phyloP scores from a whole-genome alignment of 805 yeast species.

The Kuraishia piskuri region DNA sequence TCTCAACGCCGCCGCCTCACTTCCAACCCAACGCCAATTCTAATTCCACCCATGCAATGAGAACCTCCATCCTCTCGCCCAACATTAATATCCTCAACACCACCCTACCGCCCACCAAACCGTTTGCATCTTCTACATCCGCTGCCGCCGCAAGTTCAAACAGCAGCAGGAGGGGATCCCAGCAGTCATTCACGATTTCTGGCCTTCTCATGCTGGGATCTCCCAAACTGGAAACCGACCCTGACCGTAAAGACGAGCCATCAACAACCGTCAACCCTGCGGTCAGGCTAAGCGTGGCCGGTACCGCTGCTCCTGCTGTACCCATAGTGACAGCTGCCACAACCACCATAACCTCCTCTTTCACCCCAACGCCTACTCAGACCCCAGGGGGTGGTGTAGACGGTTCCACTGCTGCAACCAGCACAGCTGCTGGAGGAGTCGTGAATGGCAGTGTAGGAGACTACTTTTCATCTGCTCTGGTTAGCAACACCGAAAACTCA shows the following conservation, averaged over 20 bases:
- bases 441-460: neutral
- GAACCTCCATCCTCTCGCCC: neutral
- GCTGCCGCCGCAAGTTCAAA: neutral
- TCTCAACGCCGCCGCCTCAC: neutral
- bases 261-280: conserved; percentile 17
- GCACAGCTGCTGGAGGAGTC: neutral
- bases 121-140: neutral
- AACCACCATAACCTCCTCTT: conserved; percentile 19
- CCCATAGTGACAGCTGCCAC: conserved; percentile 28
- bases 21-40: neutral
- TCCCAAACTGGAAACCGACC: neutral
- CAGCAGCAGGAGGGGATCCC: neutral
- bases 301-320: conserved; percentile 18
- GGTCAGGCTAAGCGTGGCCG: conserved; percentile 18
- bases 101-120: neutral
- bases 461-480: neutral
- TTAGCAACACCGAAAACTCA: neutral
- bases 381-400: neutral
- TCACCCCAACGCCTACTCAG: conserved; percentile 8
- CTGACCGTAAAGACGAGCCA: neutral
- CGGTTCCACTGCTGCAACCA: neutral
- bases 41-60: neutral
- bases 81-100: neutral
- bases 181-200: neutral
- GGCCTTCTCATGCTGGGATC: neutral